phyloP scores from a whole-genome alignment of 305 asterid genomes.

The Rubia peregrina region DNA sequence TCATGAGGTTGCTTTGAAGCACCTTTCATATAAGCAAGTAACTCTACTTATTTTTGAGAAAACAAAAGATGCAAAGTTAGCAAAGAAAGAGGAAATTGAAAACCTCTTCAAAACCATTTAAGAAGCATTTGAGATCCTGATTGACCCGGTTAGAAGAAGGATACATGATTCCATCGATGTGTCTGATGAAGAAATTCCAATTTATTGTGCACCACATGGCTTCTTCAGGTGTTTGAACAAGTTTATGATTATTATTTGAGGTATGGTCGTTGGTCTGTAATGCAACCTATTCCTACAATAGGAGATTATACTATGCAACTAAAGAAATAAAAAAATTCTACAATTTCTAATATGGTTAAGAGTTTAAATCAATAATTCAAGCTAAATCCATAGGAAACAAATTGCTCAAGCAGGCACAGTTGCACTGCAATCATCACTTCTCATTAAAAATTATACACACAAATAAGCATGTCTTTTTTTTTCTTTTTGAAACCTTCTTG shows the following conservation, averaged over 20 bases:
- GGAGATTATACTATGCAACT: conserved; percentile 67
- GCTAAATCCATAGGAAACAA: too few relatives aligned
- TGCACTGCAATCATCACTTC: too few relatives aligned
- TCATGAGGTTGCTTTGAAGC: conserved; percentile 80
- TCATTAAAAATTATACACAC: too few relatives aligned
- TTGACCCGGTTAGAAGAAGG: conserved; percentile 82
- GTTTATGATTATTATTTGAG: conserved; percentile 90
- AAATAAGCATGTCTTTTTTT: too few relatives aligned
- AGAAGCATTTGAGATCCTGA: conserved; percentile 82
- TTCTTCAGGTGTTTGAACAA: conserved; percentile 90
- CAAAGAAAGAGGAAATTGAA: conserved; percentile 89
- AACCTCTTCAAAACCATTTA: conserved; percentile 82
- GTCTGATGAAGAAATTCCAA: conserved; percentile 92
- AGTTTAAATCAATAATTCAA: too few relatives aligned
- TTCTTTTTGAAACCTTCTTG: too few relatives aligned
- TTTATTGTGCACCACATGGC: conserved; percentile 78
- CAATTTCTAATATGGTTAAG: conserved; percentile 59
- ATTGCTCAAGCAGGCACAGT: too few relatives aligned
- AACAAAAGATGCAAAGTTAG: conserved; percentile 79
- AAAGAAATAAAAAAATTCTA: conserved; percentile 77
- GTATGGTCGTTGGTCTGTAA: conserved; percentile 94
- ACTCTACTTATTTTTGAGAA: conserved; percentile 70
- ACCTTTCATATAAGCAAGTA: conserved; percentile 95
- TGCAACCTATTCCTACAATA: conserved; percentile 55
- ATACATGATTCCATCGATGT: conserved; percentile 92